Conservation (phyloP, 495 filamentous ascomycete genomes). For the Penicillium egyptiacum region DNA sequence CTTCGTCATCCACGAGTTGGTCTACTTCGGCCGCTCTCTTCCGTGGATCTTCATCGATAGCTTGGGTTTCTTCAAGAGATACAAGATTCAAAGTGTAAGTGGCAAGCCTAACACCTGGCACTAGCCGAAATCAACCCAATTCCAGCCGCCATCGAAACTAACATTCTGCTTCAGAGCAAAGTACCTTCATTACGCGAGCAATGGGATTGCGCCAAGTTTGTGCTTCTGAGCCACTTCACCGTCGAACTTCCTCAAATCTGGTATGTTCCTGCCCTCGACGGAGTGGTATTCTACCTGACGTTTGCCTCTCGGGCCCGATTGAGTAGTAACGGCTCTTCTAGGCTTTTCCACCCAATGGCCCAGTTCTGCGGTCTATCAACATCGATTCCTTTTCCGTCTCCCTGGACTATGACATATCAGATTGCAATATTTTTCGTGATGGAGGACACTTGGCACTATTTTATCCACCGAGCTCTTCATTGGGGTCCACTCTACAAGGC, state of each 20-base stretch:
- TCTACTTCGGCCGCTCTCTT: conserved; percentile 84
- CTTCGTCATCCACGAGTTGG: conserved; percentile 80
- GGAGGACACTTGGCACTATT: conserved; percentile 99
- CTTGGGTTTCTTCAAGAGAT: conserved; percentile 82
- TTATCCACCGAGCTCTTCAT: conserved; percentile 90
- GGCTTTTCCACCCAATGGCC: conserved; percentile 97
- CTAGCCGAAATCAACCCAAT: conserved; percentile 16
- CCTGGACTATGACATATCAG: conserved; percentile 85
- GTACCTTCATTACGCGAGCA: conserved; percentile 87
- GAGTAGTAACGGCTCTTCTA: conserved; percentile 22
- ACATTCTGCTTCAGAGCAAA: conserved; percentile 62
- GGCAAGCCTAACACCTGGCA: conserved; percentile 13
- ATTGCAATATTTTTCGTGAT: conserved; percentile 93
- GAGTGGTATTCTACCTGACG: conserved; percentile 10
- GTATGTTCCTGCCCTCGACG: conserved; percentile 39
- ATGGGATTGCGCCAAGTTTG: conserved; percentile 88
- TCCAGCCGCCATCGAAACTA: conserved; percentile 7
- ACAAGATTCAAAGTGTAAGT: conserved; percentile 80
- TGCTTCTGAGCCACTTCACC: conserved; percentile 91
- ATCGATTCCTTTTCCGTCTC: conserved; percentile 81
- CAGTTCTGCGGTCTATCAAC: conserved; percentile 88
- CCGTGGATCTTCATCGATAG: conserved; percentile 86
- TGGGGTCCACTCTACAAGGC: conserved; percentile 92
- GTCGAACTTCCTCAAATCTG: conserved; percentile 98
- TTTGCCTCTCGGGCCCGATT: conserved; percentile 9